Base-by-base conservation (phyloP, 2,329 filamentous ascomycete species). In the Paradendryphiella salina region DNA sequence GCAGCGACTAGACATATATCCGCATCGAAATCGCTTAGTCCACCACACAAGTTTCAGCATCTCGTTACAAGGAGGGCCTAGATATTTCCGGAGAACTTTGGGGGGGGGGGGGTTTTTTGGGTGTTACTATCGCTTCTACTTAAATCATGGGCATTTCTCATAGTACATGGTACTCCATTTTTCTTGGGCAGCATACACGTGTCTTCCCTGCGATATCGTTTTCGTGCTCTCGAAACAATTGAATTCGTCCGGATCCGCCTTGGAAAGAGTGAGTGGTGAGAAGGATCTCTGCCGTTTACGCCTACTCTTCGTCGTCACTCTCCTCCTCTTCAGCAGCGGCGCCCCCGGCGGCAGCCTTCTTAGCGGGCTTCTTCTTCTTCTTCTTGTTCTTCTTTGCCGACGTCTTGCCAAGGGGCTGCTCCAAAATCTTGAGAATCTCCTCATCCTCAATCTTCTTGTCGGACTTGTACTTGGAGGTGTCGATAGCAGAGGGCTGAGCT, bases 381-480 rank as follows among this genome's bases (percentile, higher is more conserved):
- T 90, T 93, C 72, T 90, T 92, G 74, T 92, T 91, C 78, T 89
- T 89, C 78, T 89, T 90, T 61, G 86, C 80, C 35, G 79, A 78
- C 17, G 80, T 77, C 70, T 82, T 84, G 54, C 80, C 78, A 65
- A 96, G 77, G 26, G 93, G 93, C 75, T 89, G 89, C 78, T 94
- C 91, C 43, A 99, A 83, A 60, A 97, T 93, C 82, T 94, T 90
- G 65, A 97, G 85, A 61, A 99, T 82, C 79, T 97, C 93, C 79
- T 96, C 90, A 60, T 97, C 93, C 61, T 86, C 87, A 70, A 99
- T 96, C 84, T 96, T 96, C 85, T 97, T 97, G 76, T 97, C 92
- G 28, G 90, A 87, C 83, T 96, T 88, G 81, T 87, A 85, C 80
- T 92, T 91, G 72, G 82, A 83, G 56, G 94, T 74, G 71, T 97